phyloP scores from a whole-genome alignment of 169 alveolate species.

The Hepatocystis sp. region DNA sequence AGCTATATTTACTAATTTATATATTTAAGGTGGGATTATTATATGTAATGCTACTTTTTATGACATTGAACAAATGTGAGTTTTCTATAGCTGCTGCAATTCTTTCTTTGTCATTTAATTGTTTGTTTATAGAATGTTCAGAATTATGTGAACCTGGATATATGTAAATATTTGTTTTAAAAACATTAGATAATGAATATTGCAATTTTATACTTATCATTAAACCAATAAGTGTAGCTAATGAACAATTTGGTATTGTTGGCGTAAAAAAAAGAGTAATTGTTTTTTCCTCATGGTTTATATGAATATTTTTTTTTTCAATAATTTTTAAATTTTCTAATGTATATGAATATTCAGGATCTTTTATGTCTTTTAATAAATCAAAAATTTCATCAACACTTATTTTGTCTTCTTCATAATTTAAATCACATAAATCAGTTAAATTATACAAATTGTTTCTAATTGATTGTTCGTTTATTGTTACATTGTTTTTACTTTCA shows the following conservation, averaged over 20 bases:
- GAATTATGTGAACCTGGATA: conserved; percentile 92
- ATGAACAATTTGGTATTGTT: conserved; percentile 97
- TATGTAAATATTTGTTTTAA: conserved; percentile 82
- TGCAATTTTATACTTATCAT: conserved; percentile 94
- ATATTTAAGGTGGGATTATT: conserved; percentile 36
- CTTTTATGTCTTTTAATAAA: conserved; percentile 93
- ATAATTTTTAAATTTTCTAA: conserved; percentile 96
- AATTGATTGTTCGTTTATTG: conserved; percentile 30
- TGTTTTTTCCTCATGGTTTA: conserved; percentile 84
- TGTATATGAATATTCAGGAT: conserved; percentile 99
- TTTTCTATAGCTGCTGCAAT: conserved; percentile 97
- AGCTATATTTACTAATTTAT: no score
- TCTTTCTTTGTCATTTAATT: conserved; percentile 97
- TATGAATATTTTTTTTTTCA: conserved; percentile 88
- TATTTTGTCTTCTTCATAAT: conserved; percentile 67
- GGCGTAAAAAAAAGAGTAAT: conserved; percentile 95
- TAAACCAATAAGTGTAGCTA: conserved; percentile 97
- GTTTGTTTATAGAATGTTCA: conserved; percentile 93
- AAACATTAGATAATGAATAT: conserved; percentile 90
- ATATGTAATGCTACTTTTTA: conserved; percentile 74
- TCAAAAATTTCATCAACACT: conserved; percentile 92
- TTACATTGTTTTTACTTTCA: conserved; percentile 7
- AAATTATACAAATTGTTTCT: conserved; percentile 28
- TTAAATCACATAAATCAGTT: conserved; percentile 62
- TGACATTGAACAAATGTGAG: conserved; percentile 87